A percentile compares a stretch with the other conserved stretches of the same genome.
phyloP scores from a whole-genome alignment of 2,329 filamentous ascomycete species.

The Paecilomyces dactylethromorphus region DNA sequence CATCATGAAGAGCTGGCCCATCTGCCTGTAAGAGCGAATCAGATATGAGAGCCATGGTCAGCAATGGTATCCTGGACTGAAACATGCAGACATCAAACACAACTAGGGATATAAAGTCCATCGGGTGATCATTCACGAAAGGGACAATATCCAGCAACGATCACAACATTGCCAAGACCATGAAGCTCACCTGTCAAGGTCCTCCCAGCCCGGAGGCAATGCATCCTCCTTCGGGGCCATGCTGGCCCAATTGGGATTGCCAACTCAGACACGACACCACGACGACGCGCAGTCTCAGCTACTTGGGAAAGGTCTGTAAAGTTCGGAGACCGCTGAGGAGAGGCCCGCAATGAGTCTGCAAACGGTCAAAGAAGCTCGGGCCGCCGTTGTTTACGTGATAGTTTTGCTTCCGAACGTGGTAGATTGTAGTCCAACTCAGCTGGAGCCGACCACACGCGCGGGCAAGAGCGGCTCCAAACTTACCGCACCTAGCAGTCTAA shows the following conservation, averaged over 20 bases:
- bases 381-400: not conserved
- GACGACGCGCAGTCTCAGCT: not conserved
- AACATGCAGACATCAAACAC: not conserved
- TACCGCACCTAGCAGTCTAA: not conserved
- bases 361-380: not conserved
- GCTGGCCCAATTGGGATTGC: slow-evolving; percentile 15
- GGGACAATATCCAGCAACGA: slow-evolving; percentile 34
- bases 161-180: slow-evolving; percentile 18
- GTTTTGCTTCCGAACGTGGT: not conserved
- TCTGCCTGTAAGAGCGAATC: slow-evolving; percentile 60
- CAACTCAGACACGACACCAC: not conserved
- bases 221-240: slow-evolving; percentile 36
- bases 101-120: slow-evolving; percentile 57
- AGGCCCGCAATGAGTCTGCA: not conserved
- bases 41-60: slow-evolving; percentile 59
- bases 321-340: not conserved
- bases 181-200: slow-evolving; percentile 31
- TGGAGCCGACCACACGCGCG: not conserved
- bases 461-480: not conserved
- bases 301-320: not conserved
- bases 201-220: slow-evolving; percentile 34
- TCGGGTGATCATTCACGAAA: slow-evolving; percentile 11
- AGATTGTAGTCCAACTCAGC: not conserved
- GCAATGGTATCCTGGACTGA: slow-evolving; percentile 38
- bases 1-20: slow-evolving; percentile 59